Conservation (phyloP, 148 eudicot genomes). For the Fagopyrum tataricum region DNA sequence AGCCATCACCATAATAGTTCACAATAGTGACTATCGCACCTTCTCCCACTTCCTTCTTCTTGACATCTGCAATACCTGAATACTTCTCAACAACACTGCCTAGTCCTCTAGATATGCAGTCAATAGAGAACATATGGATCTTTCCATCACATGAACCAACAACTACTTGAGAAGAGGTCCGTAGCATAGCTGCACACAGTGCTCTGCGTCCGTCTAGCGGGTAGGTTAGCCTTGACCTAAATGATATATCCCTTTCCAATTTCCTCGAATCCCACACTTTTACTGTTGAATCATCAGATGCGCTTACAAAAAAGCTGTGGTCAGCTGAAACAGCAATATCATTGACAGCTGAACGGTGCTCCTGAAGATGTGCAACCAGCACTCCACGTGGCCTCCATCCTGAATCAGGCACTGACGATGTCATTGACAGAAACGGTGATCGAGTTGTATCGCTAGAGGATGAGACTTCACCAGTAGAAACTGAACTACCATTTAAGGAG, state of each 20-base stretch:
- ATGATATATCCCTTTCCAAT: conserved; percentile 94
- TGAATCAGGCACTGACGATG: conserved; percentile 64
- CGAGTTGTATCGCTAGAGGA: conserved; percentile 45
- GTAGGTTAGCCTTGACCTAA: conserved; percentile 89
- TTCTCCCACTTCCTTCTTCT: conserved; percentile 59
- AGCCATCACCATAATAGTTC: conserved; percentile 59
- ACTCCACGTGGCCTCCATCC: conserved; percentile 99
- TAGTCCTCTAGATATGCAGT: conserved; percentile 77
- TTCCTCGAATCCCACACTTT: conserved; percentile 96
- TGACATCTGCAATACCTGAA: conserved; percentile 84
- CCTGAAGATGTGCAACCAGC: conserved; percentile 95
- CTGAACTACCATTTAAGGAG: conserved; percentile 44
- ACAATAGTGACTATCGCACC: conserved; percentile 76
- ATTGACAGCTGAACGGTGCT: conserved; percentile 92
- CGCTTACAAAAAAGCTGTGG: conserved; percentile 79
- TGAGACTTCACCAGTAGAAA: conserved; percentile 35
- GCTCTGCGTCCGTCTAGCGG: conserved; percentile 84
- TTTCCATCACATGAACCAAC: conserved; percentile 88
- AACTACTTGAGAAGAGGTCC: conserved; percentile 71
- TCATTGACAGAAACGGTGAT: conserved; percentile 46
- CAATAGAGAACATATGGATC: conserved; percentile 84
- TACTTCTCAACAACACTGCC: conserved; percentile 89
- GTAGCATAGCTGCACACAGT: conserved; percentile 64
- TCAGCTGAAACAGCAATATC: conserved; percentile 85
- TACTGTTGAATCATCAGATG: conserved; percentile 97